phyloP scores from a whole-genome alignment of 768 basidiomycete genomes.

The Leccinellum albellum region DNA sequence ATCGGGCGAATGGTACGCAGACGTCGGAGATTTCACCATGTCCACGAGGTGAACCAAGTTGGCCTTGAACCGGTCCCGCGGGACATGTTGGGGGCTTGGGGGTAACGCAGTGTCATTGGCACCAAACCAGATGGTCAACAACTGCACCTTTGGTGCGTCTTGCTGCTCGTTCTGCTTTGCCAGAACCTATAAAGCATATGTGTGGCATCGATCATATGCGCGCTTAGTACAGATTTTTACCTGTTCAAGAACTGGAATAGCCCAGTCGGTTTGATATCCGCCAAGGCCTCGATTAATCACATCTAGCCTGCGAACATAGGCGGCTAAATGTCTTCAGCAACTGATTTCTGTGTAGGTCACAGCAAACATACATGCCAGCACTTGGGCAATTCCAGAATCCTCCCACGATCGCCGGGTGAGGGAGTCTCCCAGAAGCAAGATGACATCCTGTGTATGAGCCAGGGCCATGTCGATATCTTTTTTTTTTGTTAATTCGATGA shows the following conservation, averaged over 20 bases:
- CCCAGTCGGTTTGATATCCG: constrained; percentile 90
- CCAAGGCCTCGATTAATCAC: constrained; percentile 81
- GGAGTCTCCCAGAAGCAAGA: constrained; percentile 81
- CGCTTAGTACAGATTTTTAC: constrained; percentile 30
- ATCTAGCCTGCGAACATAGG: constrained; percentile 77
- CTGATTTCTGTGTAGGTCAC: neutral
- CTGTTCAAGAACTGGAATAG: constrained; percentile 72
- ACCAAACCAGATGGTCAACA: constrained; percentile 89
- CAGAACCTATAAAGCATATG: constrained; percentile 44
- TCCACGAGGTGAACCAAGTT: constrained; percentile 65
- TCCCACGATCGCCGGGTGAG: constrained; percentile 71
- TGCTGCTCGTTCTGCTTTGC: constrained; percentile 46
- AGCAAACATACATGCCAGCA: constrained; percentile 43
- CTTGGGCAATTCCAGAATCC: constrained; percentile 59
- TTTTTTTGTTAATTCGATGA: neutral
- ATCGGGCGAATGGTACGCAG: constrained; percentile 60
- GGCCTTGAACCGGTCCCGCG: constrained; percentile 55
- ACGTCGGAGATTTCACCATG: constrained; percentile 60
- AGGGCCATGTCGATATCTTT: constrained; percentile 40
- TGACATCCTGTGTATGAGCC: constrained; percentile 54
- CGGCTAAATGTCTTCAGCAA: constrained; percentile 42
- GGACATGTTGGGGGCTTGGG: constrained; percentile 74
- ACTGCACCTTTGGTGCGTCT: constrained; percentile 54
- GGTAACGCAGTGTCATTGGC: constrained; percentile 79
- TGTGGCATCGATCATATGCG: neutral